phyloP scores from a whole-genome alignment of 257 asterid genomes.

The Solanum clarkiae region DNA sequence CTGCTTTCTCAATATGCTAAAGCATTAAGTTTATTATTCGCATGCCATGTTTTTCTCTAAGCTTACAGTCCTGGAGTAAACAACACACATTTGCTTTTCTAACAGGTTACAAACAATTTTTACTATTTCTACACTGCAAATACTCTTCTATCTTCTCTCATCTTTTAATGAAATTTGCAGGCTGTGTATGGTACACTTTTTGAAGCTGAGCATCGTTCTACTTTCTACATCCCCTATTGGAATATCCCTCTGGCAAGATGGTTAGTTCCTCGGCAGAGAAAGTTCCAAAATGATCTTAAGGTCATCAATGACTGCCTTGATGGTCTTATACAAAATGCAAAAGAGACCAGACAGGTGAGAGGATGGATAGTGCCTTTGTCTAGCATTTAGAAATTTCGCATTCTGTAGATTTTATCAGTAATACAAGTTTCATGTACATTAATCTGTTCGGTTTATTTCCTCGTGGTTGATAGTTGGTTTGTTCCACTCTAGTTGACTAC shows the following conservation, averaged over 20 bases:
- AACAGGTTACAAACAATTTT: background rate
- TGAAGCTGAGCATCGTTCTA: constrained; percentile 98
- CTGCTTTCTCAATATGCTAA: background rate
- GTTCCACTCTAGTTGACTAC: background rate
- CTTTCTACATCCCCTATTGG: constrained; percentile 96
- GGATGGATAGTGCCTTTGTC: background rate
- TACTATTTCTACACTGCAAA: background rate
- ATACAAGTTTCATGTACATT: background rate
- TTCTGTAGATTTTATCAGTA: background rate
- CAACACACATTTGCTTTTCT: background rate
- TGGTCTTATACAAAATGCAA: constrained; percentile 75
- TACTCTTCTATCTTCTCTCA: background rate
- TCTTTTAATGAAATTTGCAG: constrained; percentile 17
- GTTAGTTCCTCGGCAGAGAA: constrained; percentile 85
- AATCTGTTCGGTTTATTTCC: background rate
- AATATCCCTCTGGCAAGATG: constrained; percentile 75
- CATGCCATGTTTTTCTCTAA: background rate
- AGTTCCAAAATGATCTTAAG: constrained; percentile 82
- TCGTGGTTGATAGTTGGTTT: background rate
- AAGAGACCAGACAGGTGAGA: constrained; percentile 83
- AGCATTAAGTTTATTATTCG: background rate
- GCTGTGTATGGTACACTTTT: constrained; percentile 97
- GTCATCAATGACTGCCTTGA: constrained; percentile 86
- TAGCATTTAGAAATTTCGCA: background rate
- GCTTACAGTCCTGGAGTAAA: background rate